Evolutionary conservation across 2,329 filamentous ascomycete genomes (phyloP).

Genomic region (Colletotrichum eremochloae): DNA sequence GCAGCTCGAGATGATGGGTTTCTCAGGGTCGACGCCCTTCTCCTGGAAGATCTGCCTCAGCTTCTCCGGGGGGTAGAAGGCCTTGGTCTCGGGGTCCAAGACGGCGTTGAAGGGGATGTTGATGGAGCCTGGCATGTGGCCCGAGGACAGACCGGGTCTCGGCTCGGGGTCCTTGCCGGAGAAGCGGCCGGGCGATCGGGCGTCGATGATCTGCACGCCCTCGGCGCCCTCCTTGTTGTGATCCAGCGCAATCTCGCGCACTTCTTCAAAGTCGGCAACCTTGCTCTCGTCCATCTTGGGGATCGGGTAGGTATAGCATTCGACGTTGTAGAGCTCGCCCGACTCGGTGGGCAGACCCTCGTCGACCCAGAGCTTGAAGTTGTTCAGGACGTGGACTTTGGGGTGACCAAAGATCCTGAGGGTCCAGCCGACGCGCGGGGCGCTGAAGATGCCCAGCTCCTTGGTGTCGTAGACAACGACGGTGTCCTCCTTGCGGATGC

Average conservation of each 20-base stretch:
- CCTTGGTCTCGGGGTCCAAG: slow-evolving; percentile 86
- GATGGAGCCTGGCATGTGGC: slow-evolving; percentile 91
- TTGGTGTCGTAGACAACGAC: slow-evolving; percentile 95
- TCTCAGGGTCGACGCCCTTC: slow-evolving; percentile 83
- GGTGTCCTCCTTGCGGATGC: slow-evolving; percentile 87
- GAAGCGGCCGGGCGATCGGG: slow-evolving; percentile 83
- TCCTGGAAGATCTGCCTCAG: slow-evolving; percentile 81
- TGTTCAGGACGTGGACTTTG: slow-evolving; percentile 91
- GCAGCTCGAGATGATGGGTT: slow-evolving; percentile 88
- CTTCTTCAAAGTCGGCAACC: slow-evolving; percentile 85
- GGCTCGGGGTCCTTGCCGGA: slow-evolving; percentile 88
- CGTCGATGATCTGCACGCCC: slow-evolving; percentile 90
- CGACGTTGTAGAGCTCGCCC: slow-evolving; percentile 78
- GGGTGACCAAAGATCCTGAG: slow-evolving; percentile 89
- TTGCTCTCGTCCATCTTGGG: slow-evolving; percentile 71
- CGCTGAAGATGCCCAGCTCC: slow-evolving; percentile 93
- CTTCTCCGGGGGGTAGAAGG: slow-evolving; percentile 79
- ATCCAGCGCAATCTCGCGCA: slow-evolving; percentile 82
- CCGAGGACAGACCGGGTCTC: slow-evolving; percentile 85
- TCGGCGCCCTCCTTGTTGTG: slow-evolving; percentile 86
- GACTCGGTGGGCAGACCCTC: slow-evolving; percentile 85
- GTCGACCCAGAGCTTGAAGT: slow-evolving; percentile 94
- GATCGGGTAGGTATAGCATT: slow-evolving; percentile 75
- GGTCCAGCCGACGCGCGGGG: slow-evolving; percentile 94
- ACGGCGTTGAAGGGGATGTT: slow-evolving; percentile 85